These are phyloP conservation scores for Boletus pseudo-olivaceus DNA, from an alignment of 768 basidiomycete species.

Conservation along the genomic window DNA sequence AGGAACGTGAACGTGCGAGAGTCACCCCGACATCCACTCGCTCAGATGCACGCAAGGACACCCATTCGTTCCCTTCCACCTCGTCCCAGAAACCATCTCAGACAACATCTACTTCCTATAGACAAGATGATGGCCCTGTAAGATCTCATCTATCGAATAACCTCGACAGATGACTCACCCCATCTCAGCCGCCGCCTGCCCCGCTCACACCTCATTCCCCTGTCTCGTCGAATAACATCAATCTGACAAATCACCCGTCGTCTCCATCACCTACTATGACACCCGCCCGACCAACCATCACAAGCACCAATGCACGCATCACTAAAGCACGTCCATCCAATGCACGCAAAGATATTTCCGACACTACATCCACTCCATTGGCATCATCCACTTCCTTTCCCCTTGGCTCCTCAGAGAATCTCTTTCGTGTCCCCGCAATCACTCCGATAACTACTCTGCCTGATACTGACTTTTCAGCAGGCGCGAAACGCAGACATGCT, in stretches of 20 bases:
- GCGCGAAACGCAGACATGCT: constrained; percentile 72
- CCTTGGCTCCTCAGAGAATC: constrained; percentile 28
- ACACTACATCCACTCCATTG: constrained; percentile 12
- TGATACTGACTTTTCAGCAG: constrained; percentile 41
- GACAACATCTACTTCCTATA: constrained; percentile 12
- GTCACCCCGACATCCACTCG: constrained; percentile 22
- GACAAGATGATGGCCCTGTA: constrained; percentile 28
- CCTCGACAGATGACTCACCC: constrained; percentile 5
- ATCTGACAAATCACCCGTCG: constrained; percentile 13
- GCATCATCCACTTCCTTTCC: constrained; percentile 20
- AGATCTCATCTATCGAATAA: constrained; percentile 15
- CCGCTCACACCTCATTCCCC: constrained; percentile 35
- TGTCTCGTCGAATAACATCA: constrained; percentile 18
- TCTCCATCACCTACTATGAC: constrained; percentile 31
- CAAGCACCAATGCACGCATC: constrained; percentile 18
- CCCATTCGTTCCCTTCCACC: constrained; percentile 14
- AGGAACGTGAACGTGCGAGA: constrained; percentile 42
- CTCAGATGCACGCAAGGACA: constrained; percentile 19
- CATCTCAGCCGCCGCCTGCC: constrained; percentile 12
- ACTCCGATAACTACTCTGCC: constrained; percentile 32
- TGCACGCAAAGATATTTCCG: constrained; percentile 28
- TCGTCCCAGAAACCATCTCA: constrained; percentile 19
- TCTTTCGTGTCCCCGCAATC: constrained; percentile 25
- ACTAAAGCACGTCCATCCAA: constrained; percentile 29
- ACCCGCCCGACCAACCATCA: constrained; percentile 13